Base-by-base conservation (phyloP, 2,329 filamentous ascomycete genomes). In the Massarina eburnea region DNA sequence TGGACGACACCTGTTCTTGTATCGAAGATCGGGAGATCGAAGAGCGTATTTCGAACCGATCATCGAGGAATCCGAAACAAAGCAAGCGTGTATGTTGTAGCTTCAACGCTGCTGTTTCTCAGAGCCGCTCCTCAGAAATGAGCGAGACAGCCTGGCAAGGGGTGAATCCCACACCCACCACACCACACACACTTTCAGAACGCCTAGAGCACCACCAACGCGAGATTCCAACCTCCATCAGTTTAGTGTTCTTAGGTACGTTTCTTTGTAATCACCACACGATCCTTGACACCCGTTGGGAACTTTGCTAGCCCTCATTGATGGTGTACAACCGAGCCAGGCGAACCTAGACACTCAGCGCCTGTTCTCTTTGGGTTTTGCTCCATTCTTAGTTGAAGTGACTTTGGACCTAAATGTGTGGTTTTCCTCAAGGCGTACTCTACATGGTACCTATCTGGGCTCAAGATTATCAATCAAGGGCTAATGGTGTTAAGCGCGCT, bases 391-490 rank as follows among this genome's bases (percentile, higher is more conserved):
- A 22, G 19, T n/a, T 12, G 22, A 7, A 15, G 20, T 21, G 35
- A 38, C n/a, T 38, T 24, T 38, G 35, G 19, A n/a, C n/a, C n/a
- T n/a, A n/a, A n/a, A n/a, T 20, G 35, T 38, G 19, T 22, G 15
- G 9, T 8, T 24, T 38, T 8, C 15, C 22, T 21, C 35, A n/a
- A 14, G 35, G 35, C 35, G 19, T n/a, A 19, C 35, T 30, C 39
- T n/a, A 10, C 17, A 41, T n/a, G 39, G 39, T 32, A 30, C 39
- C 26, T 32, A 41, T 41, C 39, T 41, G 39, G 37, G 39, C 39
- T 38, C 35, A 19, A 41, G 39, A 41, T 41, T 29, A 41, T 41
- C 40, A 48, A 43, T 40, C 40, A 35, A 22, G 30, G 38, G 32
- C 14, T 43, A 32, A 26, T 40, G 22, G 12, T 9, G 26, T 41